Conservation (phyloP, 1,284 basidiomycete species). For the Malassezia pachydermatis region DNA sequence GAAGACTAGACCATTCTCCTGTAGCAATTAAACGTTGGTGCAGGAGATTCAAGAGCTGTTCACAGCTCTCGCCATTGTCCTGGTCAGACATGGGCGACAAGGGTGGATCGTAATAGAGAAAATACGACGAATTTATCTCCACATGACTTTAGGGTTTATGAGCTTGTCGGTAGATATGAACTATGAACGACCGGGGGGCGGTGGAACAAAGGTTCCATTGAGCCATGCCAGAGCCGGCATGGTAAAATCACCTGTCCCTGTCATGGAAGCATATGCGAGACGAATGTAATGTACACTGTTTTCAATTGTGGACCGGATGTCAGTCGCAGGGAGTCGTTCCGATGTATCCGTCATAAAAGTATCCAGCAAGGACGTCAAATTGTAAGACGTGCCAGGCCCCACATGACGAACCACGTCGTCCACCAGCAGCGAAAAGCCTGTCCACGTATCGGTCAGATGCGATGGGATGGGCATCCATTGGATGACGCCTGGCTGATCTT, state of each 20-base stretch:
- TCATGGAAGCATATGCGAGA: conserved; percentile 57
- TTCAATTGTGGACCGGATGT: conserved; percentile 54
- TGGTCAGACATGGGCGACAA: conserved; percentile 12
- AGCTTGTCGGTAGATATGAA: neutral
- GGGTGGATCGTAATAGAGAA: neutral
- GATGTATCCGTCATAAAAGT: neutral
- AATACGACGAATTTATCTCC: neutral
- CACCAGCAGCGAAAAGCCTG: conserved; percentile 66
- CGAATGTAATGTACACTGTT: conserved; percentile 64
- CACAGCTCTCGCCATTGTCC: conserved; percentile 14
- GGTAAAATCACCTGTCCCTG: conserved; percentile 69
- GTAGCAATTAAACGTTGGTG: conserved; percentile 17
- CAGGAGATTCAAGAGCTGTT: conserved; percentile 16
- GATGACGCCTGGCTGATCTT: conserved; percentile 18
- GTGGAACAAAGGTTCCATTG: conserved; percentile 64
- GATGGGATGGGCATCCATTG: conserved; percentile 60
- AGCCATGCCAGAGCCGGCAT: conserved; percentile 64
- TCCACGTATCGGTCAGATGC: conserved; percentile 53
- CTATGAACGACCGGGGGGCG: conserved; percentile 23
- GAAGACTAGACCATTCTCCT: conserved; percentile 13
- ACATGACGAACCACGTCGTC: conserved; percentile 72
- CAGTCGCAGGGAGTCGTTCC: neutral
- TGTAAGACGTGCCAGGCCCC: conserved; percentile 53
- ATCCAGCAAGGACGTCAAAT: conserved; percentile 21
- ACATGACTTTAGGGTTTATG: neutral